A percentile compares a stretch with the other conserved stretches of the same genome.
Conservation (phyloP, 2,329 filamentous ascomycete genomes). For the Aspergillus nomiae region DNA sequence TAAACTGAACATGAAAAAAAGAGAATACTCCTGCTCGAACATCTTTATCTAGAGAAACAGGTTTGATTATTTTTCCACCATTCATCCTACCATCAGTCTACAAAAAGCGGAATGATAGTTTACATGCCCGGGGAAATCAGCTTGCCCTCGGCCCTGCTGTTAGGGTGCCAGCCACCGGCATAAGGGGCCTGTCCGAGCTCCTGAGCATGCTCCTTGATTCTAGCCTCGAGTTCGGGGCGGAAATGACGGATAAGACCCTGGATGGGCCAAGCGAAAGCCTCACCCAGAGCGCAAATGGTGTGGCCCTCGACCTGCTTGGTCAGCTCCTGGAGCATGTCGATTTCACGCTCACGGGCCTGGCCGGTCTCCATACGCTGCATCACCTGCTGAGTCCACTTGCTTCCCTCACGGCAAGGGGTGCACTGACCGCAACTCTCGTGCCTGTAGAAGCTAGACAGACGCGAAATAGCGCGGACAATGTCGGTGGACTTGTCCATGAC, state of each 20-base stretch:
- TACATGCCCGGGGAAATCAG: conserved; percentile 90
- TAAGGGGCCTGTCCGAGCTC: conserved; percentile 67
- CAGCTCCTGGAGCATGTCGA: conserved; percentile 98
- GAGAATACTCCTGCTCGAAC: conserved; percentile 6
- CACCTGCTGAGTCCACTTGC: conserved; percentile 99
- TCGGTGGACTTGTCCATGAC: conserved; percentile 99
- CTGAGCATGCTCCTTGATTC: conserved; percentile 78
- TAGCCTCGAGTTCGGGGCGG: conserved; percentile 88
- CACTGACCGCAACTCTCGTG: conserved; percentile 98
- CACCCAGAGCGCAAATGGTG: conserved; percentile 95
- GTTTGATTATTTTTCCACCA: conserved; percentile 2
- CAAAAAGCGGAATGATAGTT: conserved; percentile 42
- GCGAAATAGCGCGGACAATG: conserved; percentile 88
- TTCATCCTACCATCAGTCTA: conserved; percentile 7
- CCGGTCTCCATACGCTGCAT: conserved; percentile 96
- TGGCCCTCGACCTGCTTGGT: conserved; percentile 99
- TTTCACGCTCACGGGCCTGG: conserved; percentile 84
- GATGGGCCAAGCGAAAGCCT: conserved; percentile 98
- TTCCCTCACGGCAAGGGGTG: conserved; percentile 98
- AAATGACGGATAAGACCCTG: conserved; percentile 98
- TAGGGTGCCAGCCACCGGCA: conserved; percentile 84
- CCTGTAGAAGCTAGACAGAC: conserved; percentile 95
- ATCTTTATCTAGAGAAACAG: conserved; percentile 8
- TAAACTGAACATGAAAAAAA: conserved; percentile 11
- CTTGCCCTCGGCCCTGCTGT: conserved; percentile 74